Conservation (phyloP, 768 basidiomycete species). For the Pulveroboletus frians region DNA sequence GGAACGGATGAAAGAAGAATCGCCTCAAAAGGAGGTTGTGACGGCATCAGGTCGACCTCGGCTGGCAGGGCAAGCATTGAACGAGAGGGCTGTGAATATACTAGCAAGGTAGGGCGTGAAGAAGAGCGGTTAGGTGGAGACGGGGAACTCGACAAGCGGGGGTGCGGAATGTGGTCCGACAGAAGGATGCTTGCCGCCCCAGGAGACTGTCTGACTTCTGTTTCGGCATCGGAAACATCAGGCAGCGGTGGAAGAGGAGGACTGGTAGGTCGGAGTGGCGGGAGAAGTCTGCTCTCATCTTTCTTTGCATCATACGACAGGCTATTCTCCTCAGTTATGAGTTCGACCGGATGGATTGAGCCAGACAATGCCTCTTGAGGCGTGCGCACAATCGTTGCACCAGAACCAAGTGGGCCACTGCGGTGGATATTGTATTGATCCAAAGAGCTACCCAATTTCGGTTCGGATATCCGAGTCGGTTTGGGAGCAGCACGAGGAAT, state of each 20-base stretch:
- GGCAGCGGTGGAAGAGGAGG: conserved; percentile 57
- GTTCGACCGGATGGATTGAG: conserved; percentile 11
- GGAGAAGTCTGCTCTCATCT: conserved; percentile 16
- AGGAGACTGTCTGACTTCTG: background rate
- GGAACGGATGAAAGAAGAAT: conserved; percentile 62
- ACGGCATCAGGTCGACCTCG: conserved; percentile 41
- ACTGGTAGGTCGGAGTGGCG: conserved; percentile 29
- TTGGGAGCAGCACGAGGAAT: conserved; percentile 31
- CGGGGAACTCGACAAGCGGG: conserved; percentile 31
- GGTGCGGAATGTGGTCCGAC: conserved; percentile 26
- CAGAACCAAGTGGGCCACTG: conserved; percentile 55
- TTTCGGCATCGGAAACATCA: conserved; percentile 2
- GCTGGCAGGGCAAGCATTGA: conserved; percentile 48
- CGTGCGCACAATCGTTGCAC: conserved; percentile 72
- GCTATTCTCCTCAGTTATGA: conserved; percentile 9
- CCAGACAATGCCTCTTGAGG: conserved; percentile 68
- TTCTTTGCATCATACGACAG: conserved; percentile 12
- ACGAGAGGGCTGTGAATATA: conserved; percentile 32
- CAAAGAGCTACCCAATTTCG: conserved; percentile 32
- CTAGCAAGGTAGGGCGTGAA: conserved; percentile 20
- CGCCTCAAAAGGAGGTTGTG: conserved; percentile 55
- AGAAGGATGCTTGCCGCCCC: conserved; percentile 20
- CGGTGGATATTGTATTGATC: conserved; percentile 31
- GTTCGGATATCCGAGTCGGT: conserved; percentile 42
- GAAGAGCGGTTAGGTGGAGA: conserved; percentile 35